Conservation (phyloP, 2,329 filamentous ascomycete genomes). For the Fusarium tanahbumbuense region DNA sequence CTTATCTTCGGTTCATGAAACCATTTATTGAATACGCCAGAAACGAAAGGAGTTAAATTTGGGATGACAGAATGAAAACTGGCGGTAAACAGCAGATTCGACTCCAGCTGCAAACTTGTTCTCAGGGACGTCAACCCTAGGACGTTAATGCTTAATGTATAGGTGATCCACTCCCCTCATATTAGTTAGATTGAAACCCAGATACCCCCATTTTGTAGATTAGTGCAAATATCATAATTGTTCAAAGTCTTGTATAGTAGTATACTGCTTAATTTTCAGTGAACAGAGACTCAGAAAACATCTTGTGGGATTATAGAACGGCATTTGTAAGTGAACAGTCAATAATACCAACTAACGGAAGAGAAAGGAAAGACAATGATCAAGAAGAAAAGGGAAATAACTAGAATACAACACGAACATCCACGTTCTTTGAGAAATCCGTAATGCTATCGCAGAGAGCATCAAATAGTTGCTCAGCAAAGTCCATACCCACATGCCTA, state of each 20-base stretch:
- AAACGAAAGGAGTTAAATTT: too few species aligned
- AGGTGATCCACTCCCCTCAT: not conserved
- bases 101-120: too few species aligned
- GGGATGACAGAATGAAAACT: too few species aligned
- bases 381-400: not conserved
- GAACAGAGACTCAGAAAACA: not conserved
- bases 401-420: constrained; percentile 3
- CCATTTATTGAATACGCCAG: too few species aligned
- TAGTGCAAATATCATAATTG: not conserved
- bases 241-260: not conserved
- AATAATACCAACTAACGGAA: not conserved
- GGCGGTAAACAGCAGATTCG: too few species aligned
- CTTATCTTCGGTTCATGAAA: too few species aligned
- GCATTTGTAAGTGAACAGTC: not conserved
- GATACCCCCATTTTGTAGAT: not conserved
- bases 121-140: too few species aligned
- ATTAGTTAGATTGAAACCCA: not conserved
- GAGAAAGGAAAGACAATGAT: not conserved
- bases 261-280: not conserved
- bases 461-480: constrained; percentile 22
- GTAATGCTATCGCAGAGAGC: constrained; percentile 24
- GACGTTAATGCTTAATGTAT: not conserved
- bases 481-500: not conserved
- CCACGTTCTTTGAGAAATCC: constrained; percentile 8
- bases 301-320: not conserved